Conservation (phyloP, 768 basidiomycete genomes). For the Rhodotorula taiwanensis region DNA sequence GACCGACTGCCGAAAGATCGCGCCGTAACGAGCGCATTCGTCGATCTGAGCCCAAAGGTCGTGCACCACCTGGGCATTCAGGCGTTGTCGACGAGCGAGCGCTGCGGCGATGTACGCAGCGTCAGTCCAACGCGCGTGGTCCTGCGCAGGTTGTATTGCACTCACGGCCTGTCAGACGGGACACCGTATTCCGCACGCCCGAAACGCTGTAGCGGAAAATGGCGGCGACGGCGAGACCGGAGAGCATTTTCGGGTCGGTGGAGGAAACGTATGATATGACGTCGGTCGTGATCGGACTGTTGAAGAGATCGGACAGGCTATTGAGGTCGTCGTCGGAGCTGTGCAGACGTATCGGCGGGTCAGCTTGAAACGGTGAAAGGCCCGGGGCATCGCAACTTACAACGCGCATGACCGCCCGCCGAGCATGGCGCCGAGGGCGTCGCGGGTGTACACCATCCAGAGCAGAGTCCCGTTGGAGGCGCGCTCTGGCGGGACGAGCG, state of each 20-base stretch:
- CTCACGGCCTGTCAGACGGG: slow-evolving; percentile 12
- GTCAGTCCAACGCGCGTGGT: no score
- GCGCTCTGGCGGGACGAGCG: slow-evolving; percentile 8
- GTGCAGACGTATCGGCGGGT: not conserved
- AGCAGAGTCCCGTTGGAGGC: slow-evolving; percentile 22
- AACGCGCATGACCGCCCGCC: slow-evolving; percentile 3
- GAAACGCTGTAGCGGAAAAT: slow-evolving; percentile 19
- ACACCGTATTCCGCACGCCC: slow-evolving; percentile 4
- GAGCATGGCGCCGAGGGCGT: slow-evolving; percentile 5
- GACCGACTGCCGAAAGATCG: slow-evolving; percentile 18
- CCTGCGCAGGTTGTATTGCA: not conserved
- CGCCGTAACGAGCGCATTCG: not conserved
- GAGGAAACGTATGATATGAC: slow-evolving; percentile 10
- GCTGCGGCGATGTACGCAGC: not conserved
- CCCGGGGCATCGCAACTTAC: not conserved
- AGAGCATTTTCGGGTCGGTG: slow-evolving; percentile 11
- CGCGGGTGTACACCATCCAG: slow-evolving; percentile 27
- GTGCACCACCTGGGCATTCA: not conserved
- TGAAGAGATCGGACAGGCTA: slow-evolving; percentile 20
- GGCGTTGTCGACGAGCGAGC: slow-evolving; percentile 5
- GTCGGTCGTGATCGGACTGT: slow-evolving; percentile 17
- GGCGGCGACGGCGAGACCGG: slow-evolving; percentile 26
- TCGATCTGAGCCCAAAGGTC: slow-evolving; percentile 28
- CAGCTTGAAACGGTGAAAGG: not conserved
- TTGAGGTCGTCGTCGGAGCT: slow-evolving; percentile 28